Percentiles rank a stretch among this genome's conserved stretches.
These are phyloP conservation scores for Saccharomyces uvarum DNA, from an alignment of 1,139 yeast species.

Conservation along the genomic window DNA sequence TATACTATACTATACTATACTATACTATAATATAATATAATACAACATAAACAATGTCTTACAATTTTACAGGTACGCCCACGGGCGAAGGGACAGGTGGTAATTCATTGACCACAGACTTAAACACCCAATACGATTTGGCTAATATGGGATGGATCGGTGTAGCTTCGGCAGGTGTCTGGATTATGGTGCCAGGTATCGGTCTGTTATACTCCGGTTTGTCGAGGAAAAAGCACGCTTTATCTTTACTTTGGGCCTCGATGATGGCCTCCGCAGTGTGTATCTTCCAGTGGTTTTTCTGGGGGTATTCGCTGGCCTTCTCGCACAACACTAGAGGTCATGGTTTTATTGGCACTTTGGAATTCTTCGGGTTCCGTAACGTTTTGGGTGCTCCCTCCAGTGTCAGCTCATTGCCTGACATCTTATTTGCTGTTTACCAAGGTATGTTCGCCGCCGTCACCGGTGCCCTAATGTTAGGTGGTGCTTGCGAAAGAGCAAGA, in stretches of 20 bases:
- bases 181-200: slow-evolving; percentile 93
- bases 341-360: slow-evolving; percentile 67
- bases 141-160: slow-evolving; percentile 90
- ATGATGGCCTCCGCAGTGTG: slow-evolving; percentile 78
- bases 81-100: slow-evolving; percentile 70
- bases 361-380: slow-evolving; percentile 69
- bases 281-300: slow-evolving; percentile 91
- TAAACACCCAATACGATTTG: slow-evolving; percentile 62
- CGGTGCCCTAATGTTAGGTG: slow-evolving; percentile 90
- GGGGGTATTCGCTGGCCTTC: slow-evolving; percentile 90
- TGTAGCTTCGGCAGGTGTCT: slow-evolving; percentile 65
- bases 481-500: slow-evolving; percentile 96
- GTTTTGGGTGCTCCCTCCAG: slow-evolving; percentile 77
- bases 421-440: slow-evolving; percentile 81
- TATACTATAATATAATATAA: not conserved
- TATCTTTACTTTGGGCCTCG: slow-evolving; percentile 88
- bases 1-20: not conserved
- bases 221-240: slow-evolving; percentile 85
- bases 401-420: slow-evolving; percentile 68
- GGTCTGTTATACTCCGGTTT: slow-evolving; percentile 86
- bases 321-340: slow-evolving; percentile 58
- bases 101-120: slow-evolving; percentile 61
- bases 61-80: slow-evolving; percentile 35
- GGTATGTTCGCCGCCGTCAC: slow-evolving; percentile 94
- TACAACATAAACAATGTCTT: slow-evolving; percentile 25